Evolutionary conservation across 331 rosid genomes (phyloP), one percentile per base, ranked within the genome.

Genomic region (Quercus tomentella): DNA sequence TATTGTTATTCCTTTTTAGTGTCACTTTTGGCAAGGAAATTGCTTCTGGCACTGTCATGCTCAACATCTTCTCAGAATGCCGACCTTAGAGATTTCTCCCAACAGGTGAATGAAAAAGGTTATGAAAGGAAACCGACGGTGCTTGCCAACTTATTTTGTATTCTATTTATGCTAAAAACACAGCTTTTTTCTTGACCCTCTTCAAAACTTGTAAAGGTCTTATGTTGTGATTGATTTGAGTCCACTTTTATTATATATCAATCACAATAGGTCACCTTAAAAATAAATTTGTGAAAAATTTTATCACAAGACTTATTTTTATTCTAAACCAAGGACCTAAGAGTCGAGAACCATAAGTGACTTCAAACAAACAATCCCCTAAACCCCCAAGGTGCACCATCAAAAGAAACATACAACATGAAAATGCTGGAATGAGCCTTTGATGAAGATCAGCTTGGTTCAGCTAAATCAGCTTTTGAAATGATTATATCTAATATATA

Each of bases 401-500:
- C 67, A 23, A 3, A 22, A 60, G 67, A 60, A 60, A 10, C 67
- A 60, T 9, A 12, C 7, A 12, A 28, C 7, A 7, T 5, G 7
- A 5, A 4, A 63, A 72, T 49, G 78, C 67, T 71, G 31, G 73
- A 77, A 79, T 57, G 33, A 62, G 75, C 70, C 57, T 49, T 8
- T 4, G 70, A 28, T 54, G 22, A 75, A 60, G 67, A 80, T 79
- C 28, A 80, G 70, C 80, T 56, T 75, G 61, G 76, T 82, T 83
- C 75, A 77, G 56, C 20, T 14, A 62, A 79, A 83, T 79, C 75
- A 85, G 79, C 82, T 82, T 6, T 72, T 7, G 79, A 82, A 67
- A 81, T 81, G 84, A 63, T 83, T 83, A 83, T 84, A 86, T 58
- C 57, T 74, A 33, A 8, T 67, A 33, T 69, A 77, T 28, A 31